A percentile compares a stretch with the other conserved stretches of the same genome.
Conservation (phyloP, 768 basidiomycete genomes). For the Podaxis carcinomalis region DNA sequence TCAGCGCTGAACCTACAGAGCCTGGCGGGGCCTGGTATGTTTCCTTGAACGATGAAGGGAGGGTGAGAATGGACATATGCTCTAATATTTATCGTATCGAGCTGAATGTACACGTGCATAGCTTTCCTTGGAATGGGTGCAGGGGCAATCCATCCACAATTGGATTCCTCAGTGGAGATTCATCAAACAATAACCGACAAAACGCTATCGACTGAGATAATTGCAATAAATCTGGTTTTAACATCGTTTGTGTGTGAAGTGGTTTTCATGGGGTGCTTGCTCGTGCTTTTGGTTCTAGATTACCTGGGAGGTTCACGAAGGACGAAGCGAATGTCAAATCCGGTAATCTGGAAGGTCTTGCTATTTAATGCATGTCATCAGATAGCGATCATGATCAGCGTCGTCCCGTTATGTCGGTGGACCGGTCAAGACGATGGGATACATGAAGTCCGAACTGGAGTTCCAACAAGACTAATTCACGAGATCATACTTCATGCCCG, state of each 20-base stretch:
- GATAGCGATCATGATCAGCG: too few species aligned
- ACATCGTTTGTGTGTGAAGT: too few species aligned
- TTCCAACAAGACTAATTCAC: background rate
- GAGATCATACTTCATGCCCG: background rate
- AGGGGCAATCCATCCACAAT: background rate
- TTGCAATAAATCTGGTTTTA: too few species aligned
- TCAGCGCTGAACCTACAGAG: background rate
- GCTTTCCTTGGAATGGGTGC: background rate
- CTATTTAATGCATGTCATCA: too few species aligned
- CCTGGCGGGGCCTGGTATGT: background rate
- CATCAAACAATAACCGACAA: slow-evolving; percentile 2
- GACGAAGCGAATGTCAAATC: too few species aligned
- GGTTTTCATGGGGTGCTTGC: too few species aligned
- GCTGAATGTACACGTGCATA: background rate
- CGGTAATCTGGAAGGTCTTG: too few species aligned
- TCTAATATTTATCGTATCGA: background rate
- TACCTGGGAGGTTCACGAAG: too few species aligned
- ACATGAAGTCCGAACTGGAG: too few species aligned
- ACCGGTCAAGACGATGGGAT: too few species aligned
- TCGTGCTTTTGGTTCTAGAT: too few species aligned
- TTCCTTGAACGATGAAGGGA: background rate
- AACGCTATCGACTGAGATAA: background rate
- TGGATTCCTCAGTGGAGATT: slow-evolving; percentile 9
- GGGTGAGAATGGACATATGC: background rate
- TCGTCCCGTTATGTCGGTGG: too few species aligned